Conservation (phyloP, 257 asterid genomes). For the Parsonsia alboflavescens region DNA sequence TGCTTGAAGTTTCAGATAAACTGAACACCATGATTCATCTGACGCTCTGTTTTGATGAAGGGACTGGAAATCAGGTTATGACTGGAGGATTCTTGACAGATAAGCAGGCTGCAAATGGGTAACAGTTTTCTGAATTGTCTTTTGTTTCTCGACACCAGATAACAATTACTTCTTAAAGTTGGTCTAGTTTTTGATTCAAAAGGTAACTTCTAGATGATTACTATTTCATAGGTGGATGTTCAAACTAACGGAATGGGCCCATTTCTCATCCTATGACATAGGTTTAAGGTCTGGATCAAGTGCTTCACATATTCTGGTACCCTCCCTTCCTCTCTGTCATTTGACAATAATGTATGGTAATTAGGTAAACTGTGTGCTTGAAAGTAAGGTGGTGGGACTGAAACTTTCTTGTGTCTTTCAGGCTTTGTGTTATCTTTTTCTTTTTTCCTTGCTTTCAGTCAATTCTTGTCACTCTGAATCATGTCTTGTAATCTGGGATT, state of each 20-base stretch:
- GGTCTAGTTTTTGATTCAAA: conserved; percentile 17
- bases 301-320: conserved; percentile 92
- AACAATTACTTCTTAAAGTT: conserved; percentile 1
- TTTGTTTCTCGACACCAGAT: conserved; percentile 11
- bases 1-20: conserved; percentile 69
- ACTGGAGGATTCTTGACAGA: conserved; percentile 97
- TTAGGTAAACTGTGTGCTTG: background rate
- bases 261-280: conserved; percentile 86
- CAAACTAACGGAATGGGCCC: conserved; percentile 97
- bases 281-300: conserved; percentile 95
- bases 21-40: conserved; percentile 78
- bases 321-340: conserved; percentile 15
- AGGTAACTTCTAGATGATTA: conserved; percentile 20
- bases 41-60: conserved; percentile 97
- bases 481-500: background rate
- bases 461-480: background rate
- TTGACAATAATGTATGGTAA: background rate
- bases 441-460: background rate
- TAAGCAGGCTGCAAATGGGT: conserved; percentile 98
- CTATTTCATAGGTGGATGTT: conserved; percentile 80
- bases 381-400: no score
- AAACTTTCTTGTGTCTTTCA: background rate
- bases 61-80: conserved; percentile 96
- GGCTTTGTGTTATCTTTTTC: background rate
- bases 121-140: conserved; percentile 27